Conservation (phyloP, 805 yeast species). For the Lipomyces kockii region DNA sequence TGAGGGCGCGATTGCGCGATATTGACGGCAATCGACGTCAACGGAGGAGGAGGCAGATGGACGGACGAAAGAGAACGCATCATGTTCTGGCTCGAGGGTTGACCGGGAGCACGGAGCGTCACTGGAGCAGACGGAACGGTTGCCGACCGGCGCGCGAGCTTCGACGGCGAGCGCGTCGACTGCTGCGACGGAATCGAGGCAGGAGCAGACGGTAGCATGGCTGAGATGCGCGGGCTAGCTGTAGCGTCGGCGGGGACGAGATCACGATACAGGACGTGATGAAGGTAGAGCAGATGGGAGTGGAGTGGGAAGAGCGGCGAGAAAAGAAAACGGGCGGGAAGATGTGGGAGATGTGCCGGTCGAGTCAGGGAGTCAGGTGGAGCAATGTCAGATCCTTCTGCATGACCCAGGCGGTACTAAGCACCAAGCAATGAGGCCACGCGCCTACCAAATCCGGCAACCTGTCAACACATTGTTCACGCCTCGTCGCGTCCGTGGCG, state of each 20-base stretch:
- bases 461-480: neutral
- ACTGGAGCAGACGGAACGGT: constrained; percentile 17
- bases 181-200: constrained; percentile 8
- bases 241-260: neutral
- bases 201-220: constrained; percentile 9
- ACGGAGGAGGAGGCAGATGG: constrained; percentile 37
- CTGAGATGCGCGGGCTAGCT: neutral
- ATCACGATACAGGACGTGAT: neutral
- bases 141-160: constrained; percentile 26
- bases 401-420: neutral
- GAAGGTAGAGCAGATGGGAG: neutral
- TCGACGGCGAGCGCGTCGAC: constrained; percentile 27
- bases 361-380: neutral
- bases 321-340: neutral
- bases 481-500: neutral
- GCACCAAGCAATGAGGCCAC: neutral
- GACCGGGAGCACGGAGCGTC: constrained; percentile 22
- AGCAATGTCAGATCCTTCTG: neutral
- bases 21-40: constrained; percentile 29
- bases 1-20: constrained; percentile 10
- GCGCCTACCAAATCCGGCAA: neutral
- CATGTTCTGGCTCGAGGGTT: constrained; percentile 23
- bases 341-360: neutral
- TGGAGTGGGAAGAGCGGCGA: neutral
- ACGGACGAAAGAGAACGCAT: constrained; percentile 37